phyloP scores from a whole-genome alignment of 2,329 filamentous ascomycete species.

The Didymella sp. region DNA sequence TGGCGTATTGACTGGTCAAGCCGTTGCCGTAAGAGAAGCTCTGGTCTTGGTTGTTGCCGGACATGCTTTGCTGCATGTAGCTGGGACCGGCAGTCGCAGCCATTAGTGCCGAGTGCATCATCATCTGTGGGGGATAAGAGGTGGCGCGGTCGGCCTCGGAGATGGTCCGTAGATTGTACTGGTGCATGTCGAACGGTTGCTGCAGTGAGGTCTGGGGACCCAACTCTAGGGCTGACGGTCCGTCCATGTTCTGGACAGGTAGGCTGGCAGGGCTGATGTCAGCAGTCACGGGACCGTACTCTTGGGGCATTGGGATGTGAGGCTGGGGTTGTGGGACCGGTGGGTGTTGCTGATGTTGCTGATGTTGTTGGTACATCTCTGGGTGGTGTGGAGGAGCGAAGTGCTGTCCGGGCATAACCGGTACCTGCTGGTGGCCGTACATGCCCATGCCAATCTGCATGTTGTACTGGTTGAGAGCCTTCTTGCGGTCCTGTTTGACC shows the following conservation, averaged over 20 bases:
- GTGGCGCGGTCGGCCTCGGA: slow-evolving; percentile 41
- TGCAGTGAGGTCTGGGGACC: slow-evolving; percentile 42
- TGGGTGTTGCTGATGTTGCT: slow-evolving; percentile 13
- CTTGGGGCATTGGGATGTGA: slow-evolving; percentile 39
- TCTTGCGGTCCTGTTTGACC: slow-evolving; percentile 61
- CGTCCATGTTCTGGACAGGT: slow-evolving; percentile 42
- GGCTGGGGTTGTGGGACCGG: slow-evolving; percentile 28
- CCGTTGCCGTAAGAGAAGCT: slow-evolving; percentile 30
- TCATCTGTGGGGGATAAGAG: slow-evolving; percentile 39
- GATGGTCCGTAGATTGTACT: slow-evolving; percentile 41
- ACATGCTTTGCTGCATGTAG: slow-evolving; percentile 42
- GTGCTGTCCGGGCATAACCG: slow-evolving; percentile 32
- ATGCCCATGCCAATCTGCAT: slow-evolving; percentile 42
- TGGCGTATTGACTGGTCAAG: slow-evolving; percentile 31
- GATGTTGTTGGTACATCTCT: slow-evolving; percentile 20
- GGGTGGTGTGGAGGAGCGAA: slow-evolving; percentile 13
- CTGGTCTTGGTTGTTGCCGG: slow-evolving; percentile 34
- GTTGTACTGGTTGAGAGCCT: slow-evolving; percentile 50
- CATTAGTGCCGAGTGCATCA: slow-evolving; percentile 48
- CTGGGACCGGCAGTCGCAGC: slow-evolving; percentile 44
- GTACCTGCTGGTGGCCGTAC: slow-evolving; percentile 29
- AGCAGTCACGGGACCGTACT: slow-evolving; percentile 38
- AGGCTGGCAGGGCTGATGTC: slow-evolving; percentile 48
- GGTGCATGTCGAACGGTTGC: slow-evolving; percentile 46
- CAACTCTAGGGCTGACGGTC: slow-evolving; percentile 42